Conservation (phyloP, 371 early-diverging fungal species). For the Apophysomyces elegans region DNA sequence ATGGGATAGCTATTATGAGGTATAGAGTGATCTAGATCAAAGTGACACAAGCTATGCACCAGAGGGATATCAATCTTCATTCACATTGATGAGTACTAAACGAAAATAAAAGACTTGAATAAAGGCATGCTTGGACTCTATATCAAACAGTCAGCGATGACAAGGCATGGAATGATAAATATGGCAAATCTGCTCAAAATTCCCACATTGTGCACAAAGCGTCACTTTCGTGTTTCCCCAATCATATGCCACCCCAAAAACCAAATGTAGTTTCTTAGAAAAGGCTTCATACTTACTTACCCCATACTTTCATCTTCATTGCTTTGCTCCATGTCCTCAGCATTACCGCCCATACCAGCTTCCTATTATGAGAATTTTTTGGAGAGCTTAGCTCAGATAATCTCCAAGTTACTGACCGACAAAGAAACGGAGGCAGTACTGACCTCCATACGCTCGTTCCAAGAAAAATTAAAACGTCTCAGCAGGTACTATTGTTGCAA, state of each 20-base stretch:
- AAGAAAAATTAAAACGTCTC: slow-evolving; percentile 68
- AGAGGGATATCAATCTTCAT: too few relatives aligned
- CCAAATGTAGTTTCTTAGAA: not conserved
- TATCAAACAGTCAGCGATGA: too few relatives aligned
- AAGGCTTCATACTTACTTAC: slow-evolving; percentile 2
- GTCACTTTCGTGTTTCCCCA: not conserved
- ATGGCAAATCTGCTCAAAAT: too few relatives aligned
- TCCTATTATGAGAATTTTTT: slow-evolving; percentile 75
- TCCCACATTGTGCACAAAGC: too few relatives aligned
- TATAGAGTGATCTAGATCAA: too few relatives aligned
- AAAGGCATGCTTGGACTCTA: too few relatives aligned
- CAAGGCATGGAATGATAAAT: too few relatives aligned
- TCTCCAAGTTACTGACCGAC: slow-evolving; percentile 79
- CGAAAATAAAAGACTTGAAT: too few relatives aligned
- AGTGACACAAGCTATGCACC: too few relatives aligned
- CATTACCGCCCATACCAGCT: slow-evolving; percentile 29
- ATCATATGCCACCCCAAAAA: slow-evolving; percentile 9
- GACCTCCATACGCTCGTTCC: slow-evolving; percentile 69
- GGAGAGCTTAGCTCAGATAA: slow-evolving; percentile 77
- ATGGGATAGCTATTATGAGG: too few relatives aligned
- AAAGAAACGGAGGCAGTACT: slow-evolving; percentile 79
- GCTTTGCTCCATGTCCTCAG: slow-evolving; percentile 11
- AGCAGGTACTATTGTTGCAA: slow-evolving; percentile 52
- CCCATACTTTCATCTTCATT: slow-evolving; percentile 1
- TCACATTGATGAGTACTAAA: too few relatives aligned